Conservation (phyloP, 1,284 basidiomycete genomes). For the Microbotryum saponariae region DNA sequence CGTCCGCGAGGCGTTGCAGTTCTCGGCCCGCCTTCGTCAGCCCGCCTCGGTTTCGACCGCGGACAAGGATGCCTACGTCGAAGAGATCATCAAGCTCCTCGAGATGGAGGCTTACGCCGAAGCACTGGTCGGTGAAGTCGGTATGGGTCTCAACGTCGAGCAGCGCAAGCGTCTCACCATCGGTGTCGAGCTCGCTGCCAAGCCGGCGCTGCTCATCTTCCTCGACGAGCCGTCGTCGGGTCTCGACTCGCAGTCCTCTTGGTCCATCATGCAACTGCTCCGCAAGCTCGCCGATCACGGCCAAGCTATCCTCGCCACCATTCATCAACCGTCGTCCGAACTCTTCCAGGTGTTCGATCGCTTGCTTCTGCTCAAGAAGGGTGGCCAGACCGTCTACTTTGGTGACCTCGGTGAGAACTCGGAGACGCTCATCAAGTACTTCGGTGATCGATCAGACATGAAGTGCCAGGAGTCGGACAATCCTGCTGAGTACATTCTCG, state of each 20-base stretch:
- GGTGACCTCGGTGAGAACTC: constrained; percentile 52
- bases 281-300: constrained; percentile 71
- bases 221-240: constrained; percentile 47
- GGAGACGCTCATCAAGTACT: constrained; percentile 48
- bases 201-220: constrained; percentile 67
- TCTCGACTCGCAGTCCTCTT: constrained; percentile 79
- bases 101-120: constrained; percentile 63
- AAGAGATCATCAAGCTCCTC: constrained; percentile 68
- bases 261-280: constrained; percentile 72
- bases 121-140: constrained; percentile 66
- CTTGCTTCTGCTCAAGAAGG: constrained; percentile 44
- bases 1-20: constrained; percentile 73
- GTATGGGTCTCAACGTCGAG: constrained; percentile 54
- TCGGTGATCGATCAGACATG: constrained; percentile 48
- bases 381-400: constrained; percentile 50
- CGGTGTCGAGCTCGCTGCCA: constrained; percentile 61
- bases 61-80: constrained; percentile 76
- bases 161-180: constrained; percentile 73
- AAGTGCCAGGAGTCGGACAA: constrained; percentile 48
- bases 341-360: constrained; percentile 59
- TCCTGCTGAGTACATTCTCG: constrained; percentile 44
- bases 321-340: constrained; percentile 62
- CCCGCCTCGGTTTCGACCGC: constrained; percentile 54
- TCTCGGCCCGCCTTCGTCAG: constrained; percentile 75
- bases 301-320: constrained; percentile 54